These are phyloP conservation scores for Grigorovia transvaalensis DNA, from an alignment of 805 yeast genomes.

Conservation along the genomic window DNA sequence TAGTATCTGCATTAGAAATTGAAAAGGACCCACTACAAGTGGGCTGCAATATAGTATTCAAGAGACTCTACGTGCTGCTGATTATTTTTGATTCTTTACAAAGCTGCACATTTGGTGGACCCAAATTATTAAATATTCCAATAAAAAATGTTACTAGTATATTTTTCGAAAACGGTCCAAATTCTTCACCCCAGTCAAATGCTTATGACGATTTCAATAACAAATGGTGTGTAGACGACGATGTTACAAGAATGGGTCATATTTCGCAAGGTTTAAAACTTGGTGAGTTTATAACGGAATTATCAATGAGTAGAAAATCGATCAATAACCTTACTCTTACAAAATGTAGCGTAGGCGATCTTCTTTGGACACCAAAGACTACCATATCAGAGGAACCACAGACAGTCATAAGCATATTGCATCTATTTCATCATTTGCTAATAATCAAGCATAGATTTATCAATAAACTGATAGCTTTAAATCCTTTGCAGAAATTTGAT, in stretches of 20 bases:
- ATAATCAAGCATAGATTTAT: conserved; percentile 14
- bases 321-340: conserved; percentile 5
- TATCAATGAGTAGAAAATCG: conserved; percentile 19
- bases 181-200: not conserved
- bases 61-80: conserved; percentile 39
- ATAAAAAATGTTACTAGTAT: conserved; percentile 12
- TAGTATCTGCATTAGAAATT: conserved; percentile 14
- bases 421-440: conserved; percentile 14
- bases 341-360: not conserved
- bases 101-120: conserved; percentile 42
- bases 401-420: conserved; percentile 2
- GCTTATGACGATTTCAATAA: not conserved
- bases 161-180: conserved; percentile 4
- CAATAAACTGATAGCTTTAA: conserved; percentile 11
- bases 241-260: conserved; percentile 12
- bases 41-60: conserved; percentile 28
- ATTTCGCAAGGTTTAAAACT: conserved; percentile 19
- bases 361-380: conserved; percentile 11
- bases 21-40: conserved; percentile 7
- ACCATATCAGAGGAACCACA: conserved; percentile 1
- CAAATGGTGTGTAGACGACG: conserved; percentile 25
- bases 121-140: conserved; percentile 26
- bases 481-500: conserved; percentile 5
- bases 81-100: conserved; percentile 43
- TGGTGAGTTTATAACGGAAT: conserved; percentile 18